Evolutionary conservation across 306 rosid genomes (phyloP).

Genomic region (Comarum palustre): DNA sequence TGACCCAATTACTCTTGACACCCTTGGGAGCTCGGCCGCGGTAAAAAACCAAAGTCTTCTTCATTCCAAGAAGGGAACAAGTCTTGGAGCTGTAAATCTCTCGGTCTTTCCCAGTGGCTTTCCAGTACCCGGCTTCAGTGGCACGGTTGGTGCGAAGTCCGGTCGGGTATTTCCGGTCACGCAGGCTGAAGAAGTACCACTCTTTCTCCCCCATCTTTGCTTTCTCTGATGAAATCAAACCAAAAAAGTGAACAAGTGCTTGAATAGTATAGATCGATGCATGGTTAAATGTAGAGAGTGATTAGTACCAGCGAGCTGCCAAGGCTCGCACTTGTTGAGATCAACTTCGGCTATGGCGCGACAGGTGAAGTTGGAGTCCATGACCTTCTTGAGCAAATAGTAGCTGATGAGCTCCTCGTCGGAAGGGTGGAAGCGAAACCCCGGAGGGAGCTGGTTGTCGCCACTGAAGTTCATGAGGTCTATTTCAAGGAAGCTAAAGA

Average conservation of each 20-base stretch:
- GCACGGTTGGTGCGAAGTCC: conserved; percentile 86
- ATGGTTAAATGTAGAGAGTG: neutral
- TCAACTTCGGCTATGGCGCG: conserved; percentile 95
- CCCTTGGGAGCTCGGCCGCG: conserved; percentile 95
- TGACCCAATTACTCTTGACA: conserved; percentile 89
- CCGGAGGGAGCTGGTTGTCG: conserved; percentile 70
- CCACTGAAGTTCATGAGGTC: neutral
- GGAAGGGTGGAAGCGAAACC: conserved; percentile 92
- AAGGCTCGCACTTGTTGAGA: conserved; percentile 96
- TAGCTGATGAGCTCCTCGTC: conserved; percentile 89
- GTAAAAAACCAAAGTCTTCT: conserved; percentile 91
- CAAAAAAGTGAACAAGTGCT: neutral
- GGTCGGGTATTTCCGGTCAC: conserved; percentile 90
- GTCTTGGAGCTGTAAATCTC: conserved; percentile 78
- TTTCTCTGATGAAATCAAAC: conserved; percentile 44
- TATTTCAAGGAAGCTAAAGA: neutral
- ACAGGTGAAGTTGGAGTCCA: conserved; percentile 61
- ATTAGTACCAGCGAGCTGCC: conserved; percentile 85
- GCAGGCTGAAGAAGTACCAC: conserved; percentile 87
- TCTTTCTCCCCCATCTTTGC: conserved; percentile 98
- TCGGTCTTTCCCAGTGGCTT: conserved; percentile 91
- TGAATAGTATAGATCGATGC: too few relatives aligned
- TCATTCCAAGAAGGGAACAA: conserved; percentile 83
- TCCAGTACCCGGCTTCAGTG: conserved; percentile 97
- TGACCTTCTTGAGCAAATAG: conserved; percentile 86